These are phyloP conservation scores for Hemileia vastatrix DNA, from an alignment of 1,284 basidiomycete species.

Conservation along the genomic window DNA sequence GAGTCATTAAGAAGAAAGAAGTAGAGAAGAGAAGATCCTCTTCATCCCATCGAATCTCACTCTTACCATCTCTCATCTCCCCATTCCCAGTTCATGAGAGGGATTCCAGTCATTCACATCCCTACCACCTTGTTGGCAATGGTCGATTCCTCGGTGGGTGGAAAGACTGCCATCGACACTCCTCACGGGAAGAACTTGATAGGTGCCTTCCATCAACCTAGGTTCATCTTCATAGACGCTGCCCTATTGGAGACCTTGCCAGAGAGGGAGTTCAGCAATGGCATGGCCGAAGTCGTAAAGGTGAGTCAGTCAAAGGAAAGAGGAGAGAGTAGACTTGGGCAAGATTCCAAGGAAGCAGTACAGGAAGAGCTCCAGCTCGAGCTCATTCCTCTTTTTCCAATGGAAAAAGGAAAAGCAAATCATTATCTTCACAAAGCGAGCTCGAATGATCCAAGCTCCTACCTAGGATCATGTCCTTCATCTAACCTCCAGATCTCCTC, in stretches of 20 bases:
- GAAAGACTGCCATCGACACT: constrained; percentile 97
- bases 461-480: not conserved
- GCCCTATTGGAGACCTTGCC: constrained; percentile 91
- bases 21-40: not conserved
- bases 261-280: constrained; percentile 85
- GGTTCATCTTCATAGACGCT: constrained; percentile 94
- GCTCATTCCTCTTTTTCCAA: too few relatives aligned
- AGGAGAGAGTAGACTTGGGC: too few relatives aligned
- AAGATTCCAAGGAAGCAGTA: too few relatives aligned
- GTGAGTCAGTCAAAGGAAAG: constrained; percentile 48
- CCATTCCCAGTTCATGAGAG: constrained; percentile 61
- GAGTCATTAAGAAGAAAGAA: not conserved
- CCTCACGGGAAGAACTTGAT: constrained; percentile 95
- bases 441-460: too few relatives aligned
- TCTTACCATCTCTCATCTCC: not conserved
- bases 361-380: too few relatives aligned
- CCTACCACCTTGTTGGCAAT: constrained; percentile 94
- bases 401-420: too few relatives aligned
- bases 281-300: constrained; percentile 98
- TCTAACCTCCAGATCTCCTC: not conserved
- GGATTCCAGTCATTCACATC: constrained; percentile 86
- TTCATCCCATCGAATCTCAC: not conserved
- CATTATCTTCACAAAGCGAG: too few relatives aligned
- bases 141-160: constrained; percentile 96
- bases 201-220: constrained; percentile 96